These are phyloP conservation scores for Podospora didyma DNA, from an alignment of 495 filamentous ascomycete species.

Conservation along the genomic window DNA sequence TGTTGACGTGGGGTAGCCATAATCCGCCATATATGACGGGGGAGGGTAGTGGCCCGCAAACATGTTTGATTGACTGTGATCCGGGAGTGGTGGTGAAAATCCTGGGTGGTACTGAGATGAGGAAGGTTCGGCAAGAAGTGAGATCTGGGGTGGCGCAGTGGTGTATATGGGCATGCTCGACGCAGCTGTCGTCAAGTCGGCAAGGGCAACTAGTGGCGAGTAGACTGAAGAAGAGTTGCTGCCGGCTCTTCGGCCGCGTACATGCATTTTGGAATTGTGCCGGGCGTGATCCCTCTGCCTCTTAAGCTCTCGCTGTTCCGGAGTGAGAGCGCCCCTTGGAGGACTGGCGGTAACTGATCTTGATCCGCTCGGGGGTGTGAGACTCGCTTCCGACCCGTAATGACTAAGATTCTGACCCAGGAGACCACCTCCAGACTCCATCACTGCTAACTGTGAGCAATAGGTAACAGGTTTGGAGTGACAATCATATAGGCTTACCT, in stretches of 20 bases:
- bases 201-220: conserved; percentile 36
- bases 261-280: conserved; percentile 37
- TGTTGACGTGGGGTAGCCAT: conserved; percentile 36
- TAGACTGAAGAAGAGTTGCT: conserved; percentile 39
- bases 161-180: conserved; percentile 44
- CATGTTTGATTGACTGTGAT: conserved; percentile 35
- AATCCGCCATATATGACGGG: conserved; percentile 30
- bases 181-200: conserved; percentile 33
- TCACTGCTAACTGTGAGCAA: conserved; percentile 20
- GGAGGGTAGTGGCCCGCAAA: conserved; percentile 28
- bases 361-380: conserved; percentile 40
- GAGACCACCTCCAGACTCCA: conserved; percentile 35
- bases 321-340: conserved; percentile 38
- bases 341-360: conserved; percentile 46
- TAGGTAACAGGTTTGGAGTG: background rate
- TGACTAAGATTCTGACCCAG: conserved; percentile 35
- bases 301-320: conserved; percentile 47
- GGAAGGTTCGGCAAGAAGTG: conserved; percentile 41
- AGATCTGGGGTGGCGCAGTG: conserved; percentile 40
- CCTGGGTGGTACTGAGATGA: conserved; percentile 39
- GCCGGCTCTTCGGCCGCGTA: conserved; percentile 35
- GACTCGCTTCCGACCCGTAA: conserved; percentile 40
- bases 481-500: conserved; percentile 16
- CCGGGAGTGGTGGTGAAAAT: conserved; percentile 40
- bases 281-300: conserved; percentile 45